These are phyloP conservation scores for Pulicaria dysenterica DNA, from an alignment of 129 eudicot genomes.

Conservation along the genomic window DNA sequence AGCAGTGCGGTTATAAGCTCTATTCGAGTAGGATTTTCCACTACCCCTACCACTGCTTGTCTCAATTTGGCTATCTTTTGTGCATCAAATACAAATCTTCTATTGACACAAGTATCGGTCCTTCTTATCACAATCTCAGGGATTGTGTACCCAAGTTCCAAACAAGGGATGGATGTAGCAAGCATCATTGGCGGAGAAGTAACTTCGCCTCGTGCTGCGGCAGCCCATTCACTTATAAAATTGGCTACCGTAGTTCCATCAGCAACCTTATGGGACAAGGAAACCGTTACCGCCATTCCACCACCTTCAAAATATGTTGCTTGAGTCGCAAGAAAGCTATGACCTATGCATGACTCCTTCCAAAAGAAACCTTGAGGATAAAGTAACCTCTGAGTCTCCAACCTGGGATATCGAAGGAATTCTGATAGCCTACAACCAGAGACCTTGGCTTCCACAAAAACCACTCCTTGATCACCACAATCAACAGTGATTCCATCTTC, in stretches of 20 bases:
- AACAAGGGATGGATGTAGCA: slow-evolving; percentile 11
- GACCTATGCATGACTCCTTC: slow-evolving; percentile 21
- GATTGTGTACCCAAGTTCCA: slow-evolving; percentile 8
- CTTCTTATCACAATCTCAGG: slow-evolving; percentile 18
- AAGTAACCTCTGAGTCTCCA: slow-evolving; percentile 10
- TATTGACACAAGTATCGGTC: slow-evolving; percentile 13
- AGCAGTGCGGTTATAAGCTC: slow-evolving; percentile 26
- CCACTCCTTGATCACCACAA: slow-evolving; percentile 31
- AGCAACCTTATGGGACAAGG: slow-evolving; percentile 30
- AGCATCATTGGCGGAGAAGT: slow-evolving; percentile 18
- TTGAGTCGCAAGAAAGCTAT: slow-evolving; percentile 21
- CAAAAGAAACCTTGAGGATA: slow-evolving; percentile 30
- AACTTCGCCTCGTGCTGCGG: slow-evolving; percentile 14
- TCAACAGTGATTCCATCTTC: slow-evolving; percentile 35
- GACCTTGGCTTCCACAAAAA: slow-evolving; percentile 13
- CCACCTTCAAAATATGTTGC: slow-evolving; percentile 29
- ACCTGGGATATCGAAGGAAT: slow-evolving; percentile 18
- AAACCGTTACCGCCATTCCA: slow-evolving; percentile 27
- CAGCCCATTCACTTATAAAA: slow-evolving; percentile 37
- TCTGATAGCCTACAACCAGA: neutral
- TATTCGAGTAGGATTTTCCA: neutral
- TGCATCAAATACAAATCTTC: slow-evolving; percentile 22
- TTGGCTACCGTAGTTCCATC: slow-evolving; percentile 16
- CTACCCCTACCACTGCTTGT: neutral
- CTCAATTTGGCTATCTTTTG: slow-evolving; percentile 9